Percentiles rank a stretch among this genome's conserved stretches.
phyloP scores from a whole-genome alignment of 2,329 filamentous ascomycete genomes.

The Xylaria arbuscula region DNA sequence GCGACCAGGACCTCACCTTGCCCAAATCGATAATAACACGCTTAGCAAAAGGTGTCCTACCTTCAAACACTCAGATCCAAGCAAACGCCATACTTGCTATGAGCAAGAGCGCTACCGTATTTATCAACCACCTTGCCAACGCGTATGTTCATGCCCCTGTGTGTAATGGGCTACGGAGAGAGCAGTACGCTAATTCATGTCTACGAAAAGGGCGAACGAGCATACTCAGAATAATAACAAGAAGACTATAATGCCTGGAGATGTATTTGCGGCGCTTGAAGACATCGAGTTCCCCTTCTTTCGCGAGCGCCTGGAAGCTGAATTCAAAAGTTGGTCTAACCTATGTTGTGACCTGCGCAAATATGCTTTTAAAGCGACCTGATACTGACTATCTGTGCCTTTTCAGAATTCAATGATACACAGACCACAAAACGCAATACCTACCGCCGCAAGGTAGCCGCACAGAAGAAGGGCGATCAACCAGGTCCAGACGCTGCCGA shows the following conservation, averaged over 20 bases:
- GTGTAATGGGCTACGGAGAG: neutral
- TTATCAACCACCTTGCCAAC: constrained; percentile 81
- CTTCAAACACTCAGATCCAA: constrained; percentile 84
- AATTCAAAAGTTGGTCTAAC: constrained; percentile 73
- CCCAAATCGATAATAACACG: constrained; percentile 85
- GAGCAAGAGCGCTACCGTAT: constrained; percentile 84
- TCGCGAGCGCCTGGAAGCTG: constrained; percentile 74
- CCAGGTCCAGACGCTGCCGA: constrained; percentile 45
- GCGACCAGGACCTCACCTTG: constrained; percentile 73
- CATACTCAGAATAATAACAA: constrained; percentile 73
- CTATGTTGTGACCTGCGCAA: neutral
- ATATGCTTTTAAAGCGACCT: neutral
- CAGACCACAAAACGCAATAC: constrained; percentile 80
- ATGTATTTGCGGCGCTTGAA: constrained; percentile 82
- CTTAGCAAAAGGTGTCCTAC: constrained; percentile 81
- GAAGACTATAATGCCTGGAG: constrained; percentile 80
- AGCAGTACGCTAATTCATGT: constrained; percentile 13
- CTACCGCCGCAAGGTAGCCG: constrained; percentile 76
- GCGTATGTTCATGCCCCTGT: constrained; percentile 65
- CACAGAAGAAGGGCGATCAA: constrained; percentile 64
- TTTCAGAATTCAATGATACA: constrained; percentile 75
- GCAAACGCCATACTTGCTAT: constrained; percentile 83
- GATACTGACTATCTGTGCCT: constrained; percentile 8
- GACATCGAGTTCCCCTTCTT: constrained; percentile 82
- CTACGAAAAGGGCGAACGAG: constrained; percentile 72